phyloP scores from a whole-genome alignment of 352 stramenopile species.

The Phytophthora hybrid region DNA sequence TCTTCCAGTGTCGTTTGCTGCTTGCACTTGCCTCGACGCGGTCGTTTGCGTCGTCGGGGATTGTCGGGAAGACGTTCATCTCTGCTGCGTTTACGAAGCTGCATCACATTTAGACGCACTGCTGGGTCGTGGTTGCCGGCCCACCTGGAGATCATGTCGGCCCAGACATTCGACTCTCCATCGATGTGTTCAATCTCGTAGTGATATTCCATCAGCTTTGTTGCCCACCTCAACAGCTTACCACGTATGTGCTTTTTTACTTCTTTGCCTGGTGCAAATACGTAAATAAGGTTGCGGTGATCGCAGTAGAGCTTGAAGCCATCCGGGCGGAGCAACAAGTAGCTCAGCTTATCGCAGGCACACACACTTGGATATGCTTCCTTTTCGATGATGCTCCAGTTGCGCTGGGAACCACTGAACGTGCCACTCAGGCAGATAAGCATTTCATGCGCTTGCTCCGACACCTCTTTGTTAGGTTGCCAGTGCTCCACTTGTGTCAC shows the following conservation, averaged over 20 bases:
- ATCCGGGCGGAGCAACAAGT: slow-evolving; percentile 2
- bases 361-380: slow-evolving; percentile 2
- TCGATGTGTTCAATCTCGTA: slow-evolving; percentile 20
- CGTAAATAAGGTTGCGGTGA: slow-evolving; percentile 10
- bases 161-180: slow-evolving; percentile 16
- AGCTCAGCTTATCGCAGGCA: slow-evolving; percentile 10
- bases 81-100: neutral
- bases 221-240: neutral
- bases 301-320: slow-evolving; percentile 8
- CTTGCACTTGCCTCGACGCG: no score
- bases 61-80: neutral
- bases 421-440: slow-evolving; percentile 7
- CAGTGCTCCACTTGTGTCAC: slow-evolving; percentile 4
- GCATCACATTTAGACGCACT: neutral
- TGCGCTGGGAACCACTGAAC: neutral
- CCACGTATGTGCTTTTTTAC: slow-evolving; percentile 15
- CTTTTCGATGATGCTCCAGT: slow-evolving; percentile 10
- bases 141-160: slow-evolving; percentile 19
- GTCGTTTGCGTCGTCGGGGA: no score
- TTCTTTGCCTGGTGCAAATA: slow-evolving; percentile 2
- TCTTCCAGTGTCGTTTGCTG: no score
- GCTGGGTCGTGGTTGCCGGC: neutral
- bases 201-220: slow-evolving; percentile 14
- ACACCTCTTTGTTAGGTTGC: neutral
- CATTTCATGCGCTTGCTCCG: neutral